phyloP scores from a whole-genome alignment of 192 early-diverging fungal genomes.

The Gryganskiella cystojenkinii region DNA sequence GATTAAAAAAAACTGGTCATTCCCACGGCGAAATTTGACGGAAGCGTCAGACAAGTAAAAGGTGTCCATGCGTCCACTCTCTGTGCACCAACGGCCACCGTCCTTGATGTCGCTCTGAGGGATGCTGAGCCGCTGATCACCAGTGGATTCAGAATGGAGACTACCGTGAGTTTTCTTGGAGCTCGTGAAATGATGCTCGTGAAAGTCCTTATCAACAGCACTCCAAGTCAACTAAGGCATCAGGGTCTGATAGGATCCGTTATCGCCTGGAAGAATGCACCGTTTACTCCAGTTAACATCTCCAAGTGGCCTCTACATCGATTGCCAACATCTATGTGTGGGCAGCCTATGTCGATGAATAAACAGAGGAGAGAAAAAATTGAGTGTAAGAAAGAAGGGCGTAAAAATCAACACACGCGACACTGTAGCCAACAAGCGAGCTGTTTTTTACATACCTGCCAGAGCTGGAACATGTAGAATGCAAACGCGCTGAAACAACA shows the following conservation, averaged over 20 bases:
- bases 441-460: conserved; percentile 13
- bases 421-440: no score
- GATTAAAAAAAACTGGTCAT: conserved; percentile 31
- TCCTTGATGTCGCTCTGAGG: conserved; percentile 14
- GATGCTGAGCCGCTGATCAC: conserved; percentile 4
- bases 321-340: no score
- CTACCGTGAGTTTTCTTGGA: conserved; percentile 24
- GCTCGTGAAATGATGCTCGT: not conserved
- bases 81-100: conserved; percentile 8
- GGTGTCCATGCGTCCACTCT: conserved; percentile 13
- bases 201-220: conserved; percentile 1
- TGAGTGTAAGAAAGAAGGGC: not conserved
- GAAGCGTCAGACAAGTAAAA: conserved; percentile 9
- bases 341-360: no score
- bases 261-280: conserved; percentile 1
- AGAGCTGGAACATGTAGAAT: conserved; percentile 26
- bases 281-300: no score
- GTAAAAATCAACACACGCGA: no score
- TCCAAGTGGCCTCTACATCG: no score
- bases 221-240: conserved; percentile 2
- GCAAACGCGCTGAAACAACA: conserved; percentile 22
- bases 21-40: conserved; percentile 9
- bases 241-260: not conserved
- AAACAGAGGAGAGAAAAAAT: not conserved
- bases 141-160: conserved; percentile 16